phyloP scores from a whole-genome alignment of 345 rosid genomes.

The Mallotus nudiflorus region DNA sequence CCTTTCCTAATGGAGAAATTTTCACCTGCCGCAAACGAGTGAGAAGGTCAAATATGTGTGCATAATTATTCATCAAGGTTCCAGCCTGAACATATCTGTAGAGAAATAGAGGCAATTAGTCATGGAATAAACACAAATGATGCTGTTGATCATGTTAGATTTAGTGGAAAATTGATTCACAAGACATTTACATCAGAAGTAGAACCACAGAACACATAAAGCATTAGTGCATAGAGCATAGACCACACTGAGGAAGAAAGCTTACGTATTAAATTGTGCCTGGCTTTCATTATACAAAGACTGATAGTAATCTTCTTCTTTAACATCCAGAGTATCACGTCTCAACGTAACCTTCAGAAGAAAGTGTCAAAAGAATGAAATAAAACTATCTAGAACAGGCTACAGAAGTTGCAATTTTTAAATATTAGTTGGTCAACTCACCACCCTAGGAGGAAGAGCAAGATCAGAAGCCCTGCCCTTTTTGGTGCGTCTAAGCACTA shows the following conservation, averaged over 20 bases:
- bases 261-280: conserved; percentile 88
- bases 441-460: conserved; percentile 94
- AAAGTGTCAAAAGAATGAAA: background rate
- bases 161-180: background rate
- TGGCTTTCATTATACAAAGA: conserved; percentile 83
- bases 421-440: conserved; percentile 33
- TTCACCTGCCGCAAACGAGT: conserved; percentile 93
- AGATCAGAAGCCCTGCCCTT: conserved; percentile 97
- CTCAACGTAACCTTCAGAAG: conserved; percentile 66
- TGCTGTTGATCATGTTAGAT: background rate
- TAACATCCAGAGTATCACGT: conserved; percentile 78
- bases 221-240: conserved; percentile 4
- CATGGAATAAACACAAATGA: background rate
- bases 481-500: conserved; percentile 86
- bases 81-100: conserved; percentile 82
- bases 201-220: background rate
- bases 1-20: background rate
- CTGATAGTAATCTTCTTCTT: conserved; percentile 83
- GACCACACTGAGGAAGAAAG: conserved; percentile 5
- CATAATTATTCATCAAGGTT: conserved; percentile 88
- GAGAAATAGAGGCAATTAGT: background rate
- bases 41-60: conserved; percentile 94
- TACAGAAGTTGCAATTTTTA: conserved; percentile 10
- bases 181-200: background rate
- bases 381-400: background rate